phyloP scores from a whole-genome alignment of 2,329 filamentous ascomycete species.

The Botrytis byssoidea region DNA sequence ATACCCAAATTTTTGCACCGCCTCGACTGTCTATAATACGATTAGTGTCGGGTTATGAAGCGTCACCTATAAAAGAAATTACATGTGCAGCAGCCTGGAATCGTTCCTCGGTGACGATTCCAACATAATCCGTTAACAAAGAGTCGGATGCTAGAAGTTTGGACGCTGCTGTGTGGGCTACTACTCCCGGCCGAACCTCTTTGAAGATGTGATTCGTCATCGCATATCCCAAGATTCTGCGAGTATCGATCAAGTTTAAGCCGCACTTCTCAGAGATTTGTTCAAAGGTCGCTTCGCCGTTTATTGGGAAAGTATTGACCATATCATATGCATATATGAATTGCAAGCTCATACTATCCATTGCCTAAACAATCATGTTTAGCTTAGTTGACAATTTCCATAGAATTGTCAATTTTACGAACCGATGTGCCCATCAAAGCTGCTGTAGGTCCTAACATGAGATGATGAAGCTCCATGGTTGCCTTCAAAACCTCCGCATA shows the following conservation, averaged over 20 bases:
- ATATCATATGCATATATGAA: conserved; percentile 16
- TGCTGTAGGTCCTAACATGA: conserved; percentile 13
- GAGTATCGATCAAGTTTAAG: conserved; percentile 51
- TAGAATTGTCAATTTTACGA: neutral
- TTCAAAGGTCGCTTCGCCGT: conserved; percentile 43
- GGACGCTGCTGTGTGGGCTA: conserved; percentile 57
- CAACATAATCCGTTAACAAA: conserved; percentile 53
- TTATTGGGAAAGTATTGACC: conserved; percentile 1
- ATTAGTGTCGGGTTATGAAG: neutral
- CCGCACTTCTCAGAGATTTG: conserved; percentile 48
- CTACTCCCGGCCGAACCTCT: conserved; percentile 49
- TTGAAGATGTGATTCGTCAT: conserved; percentile 58
- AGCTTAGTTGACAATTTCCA: neutral
- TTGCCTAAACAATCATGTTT: neutral
- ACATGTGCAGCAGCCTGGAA: conserved; percentile 18
- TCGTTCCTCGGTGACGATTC: conserved; percentile 53
- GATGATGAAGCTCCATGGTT: conserved; percentile 13
- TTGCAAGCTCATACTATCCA: conserved; percentile 9
- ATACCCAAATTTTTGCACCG: conserved; percentile 4
- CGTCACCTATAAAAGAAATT: neutral
- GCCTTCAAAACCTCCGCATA: conserved; percentile 3
- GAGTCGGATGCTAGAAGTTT: conserved; percentile 50
- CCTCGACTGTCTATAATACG: neutral
- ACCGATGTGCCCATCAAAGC: conserved; percentile 10
- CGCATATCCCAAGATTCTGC: conserved; percentile 53